Percentiles rank a stretch among this genome's conserved stretches.
Evolutionary conservation across 768 basidiomycete genomes (phyloP).

Genomic region (Termitomyces sp.): DNA sequence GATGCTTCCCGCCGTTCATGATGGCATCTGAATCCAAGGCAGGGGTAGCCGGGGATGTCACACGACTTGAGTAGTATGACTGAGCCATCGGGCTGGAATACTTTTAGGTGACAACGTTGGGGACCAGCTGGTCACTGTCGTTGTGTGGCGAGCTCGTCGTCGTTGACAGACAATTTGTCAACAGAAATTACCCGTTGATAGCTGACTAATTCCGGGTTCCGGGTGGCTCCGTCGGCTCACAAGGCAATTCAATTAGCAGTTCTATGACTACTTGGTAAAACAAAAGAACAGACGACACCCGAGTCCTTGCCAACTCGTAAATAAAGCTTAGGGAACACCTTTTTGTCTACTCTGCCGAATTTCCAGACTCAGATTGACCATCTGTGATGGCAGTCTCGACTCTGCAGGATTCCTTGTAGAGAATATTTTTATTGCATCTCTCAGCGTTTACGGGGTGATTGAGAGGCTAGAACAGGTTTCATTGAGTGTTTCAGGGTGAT

Average conservation of each 20-base stretch:
- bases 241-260: too few species aligned
- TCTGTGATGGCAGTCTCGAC: too few species aligned
- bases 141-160: constrained; percentile 6
- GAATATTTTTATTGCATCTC: neutral
- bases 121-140: constrained; percentile 9
- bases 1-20: constrained; percentile 33
- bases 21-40: constrained; percentile 24
- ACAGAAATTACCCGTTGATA: neutral
- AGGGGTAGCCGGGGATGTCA: constrained; percentile 29
- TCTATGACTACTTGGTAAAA: too few species aligned
- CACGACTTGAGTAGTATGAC: constrained; percentile 29
- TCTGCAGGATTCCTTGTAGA: too few species aligned
- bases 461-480: neutral
- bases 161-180: constrained; percentile 7
- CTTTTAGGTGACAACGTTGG: neutral
- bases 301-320: too few species aligned
- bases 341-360: too few species aligned
- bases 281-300: too few species aligned
- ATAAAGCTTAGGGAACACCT: too few species aligned
- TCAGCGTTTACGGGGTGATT: neutral
- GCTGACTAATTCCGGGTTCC: constrained; percentile 14
- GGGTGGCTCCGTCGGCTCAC: constrained; percentile 6
- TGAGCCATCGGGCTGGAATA: constrained; percentile 32
- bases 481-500: neutral
- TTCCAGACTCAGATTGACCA: too few species aligned